A percentile compares a stretch with the other conserved stretches of the same genome.
Evolutionary conservation across 164 flowering plant species (phyloP).

Genomic region (Hamamelis virginiana): DNA sequence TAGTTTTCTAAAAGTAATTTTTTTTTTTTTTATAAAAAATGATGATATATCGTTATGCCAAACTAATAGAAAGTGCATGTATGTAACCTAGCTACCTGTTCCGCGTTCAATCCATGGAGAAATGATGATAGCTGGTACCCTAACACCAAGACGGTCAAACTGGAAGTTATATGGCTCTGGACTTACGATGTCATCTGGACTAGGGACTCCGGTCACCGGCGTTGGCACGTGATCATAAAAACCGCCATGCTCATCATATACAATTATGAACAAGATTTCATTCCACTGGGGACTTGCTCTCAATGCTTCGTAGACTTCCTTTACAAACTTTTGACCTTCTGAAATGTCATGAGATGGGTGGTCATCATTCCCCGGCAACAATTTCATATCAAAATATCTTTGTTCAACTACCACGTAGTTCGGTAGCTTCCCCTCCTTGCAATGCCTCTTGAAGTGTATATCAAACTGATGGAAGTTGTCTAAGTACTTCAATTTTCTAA

Average conservation of each 20-base stretch:
- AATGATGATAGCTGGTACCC: slow-evolving; percentile 66
- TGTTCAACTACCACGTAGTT: slow-evolving; percentile 54
- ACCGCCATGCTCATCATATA: slow-evolving; percentile 63
- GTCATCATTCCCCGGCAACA: slow-evolving; percentile 53
- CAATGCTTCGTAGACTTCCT: slow-evolving; percentile 51
- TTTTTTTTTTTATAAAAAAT: too few relatives aligned
- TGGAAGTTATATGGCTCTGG: slow-evolving; percentile 57
- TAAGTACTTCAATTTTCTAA: slow-evolving; percentile 46
- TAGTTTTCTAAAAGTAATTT: too few relatives aligned
- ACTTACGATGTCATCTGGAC: slow-evolving; percentile 66
- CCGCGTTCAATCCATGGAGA: slow-evolving; percentile 88
- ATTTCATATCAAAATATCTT: slow-evolving; percentile 31
- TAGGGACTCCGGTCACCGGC: slow-evolving; percentile 62
- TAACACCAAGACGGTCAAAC: slow-evolving; percentile 75
- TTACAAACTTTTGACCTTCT: slow-evolving; percentile 54
- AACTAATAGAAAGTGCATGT: too few relatives aligned
- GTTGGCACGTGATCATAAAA: slow-evolving; percentile 80
- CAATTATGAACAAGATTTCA: slow-evolving; percentile 43
- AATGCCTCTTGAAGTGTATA: slow-evolving; percentile 43
- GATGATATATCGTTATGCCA: too few relatives aligned
- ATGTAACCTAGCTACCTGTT: too few relatives aligned
- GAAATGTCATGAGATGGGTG: slow-evolving; percentile 57
- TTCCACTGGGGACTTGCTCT: slow-evolving; percentile 63
- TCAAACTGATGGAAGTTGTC: slow-evolving; percentile 44
- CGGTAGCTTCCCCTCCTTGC: slow-evolving; percentile 51